These are phyloP conservation scores for Cyclotella atomus DNA, from an alignment of 108 stramenopile genomes.

Conservation along the genomic window DNA sequence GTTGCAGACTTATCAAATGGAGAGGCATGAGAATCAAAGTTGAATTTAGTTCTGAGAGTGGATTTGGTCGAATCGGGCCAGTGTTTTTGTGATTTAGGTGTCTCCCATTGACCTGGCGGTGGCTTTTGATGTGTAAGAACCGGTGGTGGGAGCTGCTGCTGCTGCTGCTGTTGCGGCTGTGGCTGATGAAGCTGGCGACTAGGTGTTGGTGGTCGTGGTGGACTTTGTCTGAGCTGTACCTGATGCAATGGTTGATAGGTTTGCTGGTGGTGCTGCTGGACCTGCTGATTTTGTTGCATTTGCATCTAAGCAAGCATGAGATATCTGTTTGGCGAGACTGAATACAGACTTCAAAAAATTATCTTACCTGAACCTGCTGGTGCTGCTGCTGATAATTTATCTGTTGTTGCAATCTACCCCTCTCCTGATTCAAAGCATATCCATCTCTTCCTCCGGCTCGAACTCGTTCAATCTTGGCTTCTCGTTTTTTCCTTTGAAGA, in stretches of 20 bases:
- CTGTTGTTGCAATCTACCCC: neutral
- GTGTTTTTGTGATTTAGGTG: neutral
- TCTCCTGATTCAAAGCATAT: slow-evolving; percentile 20
- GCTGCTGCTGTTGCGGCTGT: neutral
- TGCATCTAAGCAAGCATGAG: neutral
- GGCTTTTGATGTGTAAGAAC: neutral
- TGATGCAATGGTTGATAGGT: slow-evolving; percentile 3
- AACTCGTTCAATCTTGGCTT: slow-evolving; percentile 25
- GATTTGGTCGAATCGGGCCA: slow-evolving; percentile 6
- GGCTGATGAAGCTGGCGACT: neutral
- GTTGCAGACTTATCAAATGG: neutral
- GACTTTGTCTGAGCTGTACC: neutral
- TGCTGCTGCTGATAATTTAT: neutral
- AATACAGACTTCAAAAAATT: too few species aligned
- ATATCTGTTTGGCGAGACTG: too few species aligned
- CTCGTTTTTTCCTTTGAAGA: slow-evolving; percentile 26
- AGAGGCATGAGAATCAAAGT: neutral
- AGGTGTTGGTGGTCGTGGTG: neutral
- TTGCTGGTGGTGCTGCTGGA: neutral
- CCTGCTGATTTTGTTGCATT: neutral
- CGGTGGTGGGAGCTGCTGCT: neutral
- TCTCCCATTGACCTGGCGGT: neutral
- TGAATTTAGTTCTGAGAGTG: neutral
- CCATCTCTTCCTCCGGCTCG: neutral
- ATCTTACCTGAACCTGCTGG: neutral